These are phyloP conservation scores for Otatea glauca DNA, from an alignment of 176 grass and related monocot species.

Conservation along the genomic window DNA sequence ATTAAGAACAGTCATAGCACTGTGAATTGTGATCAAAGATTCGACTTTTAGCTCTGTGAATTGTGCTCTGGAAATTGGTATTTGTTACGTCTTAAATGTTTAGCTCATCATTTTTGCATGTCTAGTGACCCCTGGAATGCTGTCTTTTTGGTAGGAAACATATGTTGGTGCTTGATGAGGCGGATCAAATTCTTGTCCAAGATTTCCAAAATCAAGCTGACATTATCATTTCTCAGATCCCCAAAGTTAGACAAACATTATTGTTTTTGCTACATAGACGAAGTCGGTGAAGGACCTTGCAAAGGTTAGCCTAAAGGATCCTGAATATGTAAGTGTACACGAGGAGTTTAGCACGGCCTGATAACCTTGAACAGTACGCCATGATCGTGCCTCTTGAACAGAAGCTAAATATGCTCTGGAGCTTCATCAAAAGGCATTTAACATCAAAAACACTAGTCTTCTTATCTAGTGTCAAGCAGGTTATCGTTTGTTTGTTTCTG, in stretches of 20 bases:
- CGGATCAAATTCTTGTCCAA: conserved; percentile 86
- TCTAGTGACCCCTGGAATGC: neutral
- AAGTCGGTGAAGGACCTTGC: conserved; percentile 92
- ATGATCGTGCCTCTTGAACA: conserved; percentile 87
- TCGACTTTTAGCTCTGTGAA: neutral
- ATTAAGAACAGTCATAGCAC: neutral
- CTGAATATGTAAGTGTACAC: conserved; percentile 91
- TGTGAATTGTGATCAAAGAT: conserved; percentile 6
- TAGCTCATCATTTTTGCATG: conserved; percentile 16
- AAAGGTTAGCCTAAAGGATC: conserved; percentile 84
- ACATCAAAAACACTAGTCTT: conserved; percentile 87
- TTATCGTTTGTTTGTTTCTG: conserved; percentile 36
- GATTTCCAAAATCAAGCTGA: conserved; percentile 74
- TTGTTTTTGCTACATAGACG: conserved; percentile 92
- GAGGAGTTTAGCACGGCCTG: conserved; percentile 74
- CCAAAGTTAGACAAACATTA: conserved; percentile 77
- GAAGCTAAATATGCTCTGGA: conserved; percentile 93
- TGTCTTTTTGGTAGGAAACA: conserved; percentile 51
- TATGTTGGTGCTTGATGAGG: conserved; percentile 94
- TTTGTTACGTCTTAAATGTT: conserved; percentile 17
- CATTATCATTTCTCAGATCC: conserved; percentile 74
- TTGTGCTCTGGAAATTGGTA: neutral
- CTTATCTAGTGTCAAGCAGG: conserved; percentile 90
- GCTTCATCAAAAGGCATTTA: conserved; percentile 88
- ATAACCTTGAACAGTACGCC: conserved; percentile 74